Conservation (phyloP, 345 rosid species). For the Ceriops tagal region DNA sequence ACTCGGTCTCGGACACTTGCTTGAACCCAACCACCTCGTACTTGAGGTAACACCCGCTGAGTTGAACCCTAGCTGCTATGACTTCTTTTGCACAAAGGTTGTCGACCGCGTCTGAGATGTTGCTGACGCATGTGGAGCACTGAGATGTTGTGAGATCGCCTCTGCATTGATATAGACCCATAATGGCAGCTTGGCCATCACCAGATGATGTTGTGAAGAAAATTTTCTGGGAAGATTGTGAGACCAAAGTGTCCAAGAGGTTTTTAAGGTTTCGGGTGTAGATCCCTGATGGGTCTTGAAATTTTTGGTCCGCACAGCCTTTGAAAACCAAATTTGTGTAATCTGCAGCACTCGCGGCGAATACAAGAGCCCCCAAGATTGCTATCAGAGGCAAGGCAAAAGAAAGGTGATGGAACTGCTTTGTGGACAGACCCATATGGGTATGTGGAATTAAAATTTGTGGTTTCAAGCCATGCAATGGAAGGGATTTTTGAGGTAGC, state of each 20-base stretch:
- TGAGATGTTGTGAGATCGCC: slow-evolving; percentile 61
- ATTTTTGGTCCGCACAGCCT: slow-evolving; percentile 71
- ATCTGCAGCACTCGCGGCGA: slow-evolving; percentile 30
- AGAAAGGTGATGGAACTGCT: slow-evolving; percentile 10
- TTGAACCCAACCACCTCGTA: slow-evolving; percentile 57
- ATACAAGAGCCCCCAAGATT: slow-evolving; percentile 9
- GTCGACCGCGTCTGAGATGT: slow-evolving; percentile 39
- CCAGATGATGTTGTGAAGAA: slow-evolving; percentile 55
- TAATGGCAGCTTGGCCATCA: slow-evolving; percentile 45
- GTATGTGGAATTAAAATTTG: background rate
- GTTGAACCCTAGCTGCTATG: slow-evolving; percentile 68
- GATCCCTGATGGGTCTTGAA: slow-evolving; percentile 54
- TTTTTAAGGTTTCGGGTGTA: slow-evolving; percentile 58
- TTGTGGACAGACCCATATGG: slow-evolving; percentile 27
- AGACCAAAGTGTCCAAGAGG: slow-evolving; percentile 47
- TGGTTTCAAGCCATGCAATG: slow-evolving; percentile 14
- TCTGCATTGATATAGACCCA: slow-evolving; percentile 79
- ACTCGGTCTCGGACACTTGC: slow-evolving; percentile 48
- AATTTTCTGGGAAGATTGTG: slow-evolving; percentile 50
- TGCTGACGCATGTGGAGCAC: slow-evolving; percentile 57
- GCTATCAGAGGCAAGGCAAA: slow-evolving; percentile 14
- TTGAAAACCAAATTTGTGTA: slow-evolving; percentile 53
- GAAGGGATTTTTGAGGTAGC: slow-evolving; percentile 12
- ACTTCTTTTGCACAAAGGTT: slow-evolving; percentile 53
- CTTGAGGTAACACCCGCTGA: slow-evolving; percentile 55